Evolutionary conservation across 2,329 filamentous ascomycete genomes (phyloP).

Genomic region (Neocucurbitaria cava): DNA sequence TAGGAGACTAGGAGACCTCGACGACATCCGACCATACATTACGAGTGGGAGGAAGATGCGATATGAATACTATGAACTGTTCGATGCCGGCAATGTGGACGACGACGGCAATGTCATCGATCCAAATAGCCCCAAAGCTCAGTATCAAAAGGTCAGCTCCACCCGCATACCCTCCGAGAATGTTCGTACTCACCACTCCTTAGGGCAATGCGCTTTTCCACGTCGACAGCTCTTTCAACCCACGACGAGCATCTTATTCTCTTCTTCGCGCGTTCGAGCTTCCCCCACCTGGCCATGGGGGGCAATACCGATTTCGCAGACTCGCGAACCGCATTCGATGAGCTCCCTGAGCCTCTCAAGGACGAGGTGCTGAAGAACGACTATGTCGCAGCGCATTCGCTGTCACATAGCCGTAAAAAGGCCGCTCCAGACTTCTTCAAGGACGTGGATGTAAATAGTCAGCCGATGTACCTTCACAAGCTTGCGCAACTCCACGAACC

Average conservation of each 20-base stretch:
- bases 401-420: constrained; percentile 61
- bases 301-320: constrained; percentile 39
- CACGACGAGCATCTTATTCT: constrained; percentile 33
- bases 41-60: constrained; percentile 56
- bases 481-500: constrained; percentile 61
- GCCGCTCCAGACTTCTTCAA: constrained; percentile 59
- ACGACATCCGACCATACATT: constrained; percentile 45
- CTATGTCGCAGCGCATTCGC: constrained; percentile 40
- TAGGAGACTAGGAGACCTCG: constrained; percentile 61
- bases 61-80: constrained; percentile 59
- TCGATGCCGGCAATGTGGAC: constrained; percentile 65
- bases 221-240: constrained; percentile 39
- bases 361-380: constrained; percentile 28
- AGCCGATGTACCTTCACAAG: constrained; percentile 55
- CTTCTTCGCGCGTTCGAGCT: constrained; percentile 30
- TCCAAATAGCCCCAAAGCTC: constrained; percentile 50
- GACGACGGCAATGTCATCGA: constrained; percentile 55
- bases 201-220: constrained; percentile 46
- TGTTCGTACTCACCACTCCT: not conserved
- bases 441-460: constrained; percentile 51
- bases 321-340: constrained; percentile 38
- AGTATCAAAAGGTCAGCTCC: constrained; percentile 37
- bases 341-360: constrained; percentile 33
- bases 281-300: constrained; percentile 30
- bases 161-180: not conserved